These are phyloP conservation scores for Phytophthora cryptogea DNA, from an alignment of 352 stramenopile species.

Conservation along the genomic window DNA sequence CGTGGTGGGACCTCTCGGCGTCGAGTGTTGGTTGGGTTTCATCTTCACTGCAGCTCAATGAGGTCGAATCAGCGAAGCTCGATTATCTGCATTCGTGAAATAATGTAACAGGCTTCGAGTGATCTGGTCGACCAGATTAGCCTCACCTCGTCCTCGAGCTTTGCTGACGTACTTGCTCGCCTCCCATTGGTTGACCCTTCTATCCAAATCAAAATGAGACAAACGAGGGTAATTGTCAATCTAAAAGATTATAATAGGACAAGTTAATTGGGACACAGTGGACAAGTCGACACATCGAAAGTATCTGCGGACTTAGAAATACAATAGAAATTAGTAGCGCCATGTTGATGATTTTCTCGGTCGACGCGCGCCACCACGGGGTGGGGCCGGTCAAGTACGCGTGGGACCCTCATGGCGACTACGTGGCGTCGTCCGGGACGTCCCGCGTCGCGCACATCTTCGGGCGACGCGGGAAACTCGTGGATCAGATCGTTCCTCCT, in stretches of 20 bases:
- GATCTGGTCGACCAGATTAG: slow-evolving; percentile 18
- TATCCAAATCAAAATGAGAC: neutral
- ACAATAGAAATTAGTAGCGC: neutral
- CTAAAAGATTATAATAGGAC: too few relatives aligned
- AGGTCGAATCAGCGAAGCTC: slow-evolving; percentile 2
- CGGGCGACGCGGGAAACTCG: slow-evolving; percentile 64
- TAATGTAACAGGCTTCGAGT: neutral
- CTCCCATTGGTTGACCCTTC: slow-evolving; percentile 15
- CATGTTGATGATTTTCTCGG: slow-evolving; percentile 86
- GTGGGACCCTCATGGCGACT: slow-evolving; percentile 80
- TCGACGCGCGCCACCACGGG: slow-evolving; percentile 79
- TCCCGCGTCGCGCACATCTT: slow-evolving; percentile 83
- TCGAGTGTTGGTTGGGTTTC: slow-evolving; percentile 12
- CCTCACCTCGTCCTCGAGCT: slow-evolving; percentile 22
- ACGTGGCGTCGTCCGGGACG: slow-evolving; percentile 73
- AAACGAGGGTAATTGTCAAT: neutral
- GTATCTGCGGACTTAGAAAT: slow-evolving; percentile 4
- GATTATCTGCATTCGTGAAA: slow-evolving; percentile 5
- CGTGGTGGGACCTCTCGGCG: slow-evolving; percentile 16
- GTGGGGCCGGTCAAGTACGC: slow-evolving; percentile 73
- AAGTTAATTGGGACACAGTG: too few relatives aligned
- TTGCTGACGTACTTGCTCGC: slow-evolving; percentile 29
- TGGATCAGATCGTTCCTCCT: slow-evolving; percentile 80
- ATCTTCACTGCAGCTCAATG: slow-evolving; percentile 10
- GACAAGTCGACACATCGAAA: too few relatives aligned